A percentile compares a stretch with the other conserved stretches of the same genome.
Evolutionary conservation across 768 basidiomycete species (phyloP).

Genomic region (Terana coerulea): DNA sequence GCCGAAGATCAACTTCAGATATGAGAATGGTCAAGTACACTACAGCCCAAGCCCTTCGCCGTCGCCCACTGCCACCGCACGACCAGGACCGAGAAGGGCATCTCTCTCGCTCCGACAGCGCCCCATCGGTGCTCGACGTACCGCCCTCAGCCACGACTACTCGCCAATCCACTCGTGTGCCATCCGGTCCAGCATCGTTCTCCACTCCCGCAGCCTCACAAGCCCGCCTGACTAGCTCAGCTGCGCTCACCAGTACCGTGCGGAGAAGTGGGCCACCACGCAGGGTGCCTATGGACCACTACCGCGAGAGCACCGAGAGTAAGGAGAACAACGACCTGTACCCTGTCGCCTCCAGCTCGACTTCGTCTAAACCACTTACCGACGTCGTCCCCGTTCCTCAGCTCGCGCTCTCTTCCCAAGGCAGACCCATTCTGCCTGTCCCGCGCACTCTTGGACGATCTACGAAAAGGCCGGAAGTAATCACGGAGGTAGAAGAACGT

Average conservation of each 20-base stretch:
- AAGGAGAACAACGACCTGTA: conserved; percentile 33
- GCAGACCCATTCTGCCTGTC: conserved; percentile 12
- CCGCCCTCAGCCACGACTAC: conserved; percentile 27
- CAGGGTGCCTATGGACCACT: conserved; percentile 21
- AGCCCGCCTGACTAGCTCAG: conserved; percentile 8
- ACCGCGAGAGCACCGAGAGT: conserved; percentile 27
- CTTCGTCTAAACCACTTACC: conserved; percentile 23
- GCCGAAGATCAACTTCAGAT: conserved; percentile 10
- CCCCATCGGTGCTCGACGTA: conserved; percentile 42
- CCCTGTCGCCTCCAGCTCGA: conserved; percentile 7
- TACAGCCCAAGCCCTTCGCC: conserved; percentile 22
- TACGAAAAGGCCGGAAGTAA: conserved; percentile 10
- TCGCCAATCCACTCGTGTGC: conserved; percentile 63
- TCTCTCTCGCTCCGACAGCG: conserved; percentile 68
- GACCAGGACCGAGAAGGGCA: conserved; percentile 37
- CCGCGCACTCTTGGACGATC: conserved; percentile 3
- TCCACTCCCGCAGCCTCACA: conserved; percentile 26
- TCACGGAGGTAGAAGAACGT: conserved; percentile 14
- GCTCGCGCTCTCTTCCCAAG: conserved; percentile 4
- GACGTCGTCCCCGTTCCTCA: conserved; percentile 16
- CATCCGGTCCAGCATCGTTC: conserved; percentile 48
- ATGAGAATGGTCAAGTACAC: conserved; percentile 1
- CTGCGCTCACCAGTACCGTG: conserved; percentile 15
- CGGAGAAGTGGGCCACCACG: conserved; percentile 22
- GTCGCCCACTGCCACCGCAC: conserved; percentile 34